phyloP scores from a whole-genome alignment of 1,284 basidiomycete genomes.

The Cutaneotrichosporon cyanovorans region DNA sequence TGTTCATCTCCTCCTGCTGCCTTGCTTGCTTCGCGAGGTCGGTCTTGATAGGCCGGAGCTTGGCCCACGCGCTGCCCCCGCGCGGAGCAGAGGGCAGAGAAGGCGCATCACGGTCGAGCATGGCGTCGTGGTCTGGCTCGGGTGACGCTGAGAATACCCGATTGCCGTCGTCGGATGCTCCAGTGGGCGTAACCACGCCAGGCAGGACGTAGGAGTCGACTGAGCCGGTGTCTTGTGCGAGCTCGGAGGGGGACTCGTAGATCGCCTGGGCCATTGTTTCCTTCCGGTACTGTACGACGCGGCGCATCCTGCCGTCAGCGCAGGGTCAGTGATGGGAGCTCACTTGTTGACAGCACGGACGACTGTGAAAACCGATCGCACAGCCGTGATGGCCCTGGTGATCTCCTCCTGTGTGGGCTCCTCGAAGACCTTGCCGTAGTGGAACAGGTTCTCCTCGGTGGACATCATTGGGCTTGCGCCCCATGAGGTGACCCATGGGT shows the following conservation, averaged over 20 bases:
- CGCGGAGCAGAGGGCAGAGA: too few species aligned
- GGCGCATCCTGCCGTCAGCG: conserved; percentile 5
- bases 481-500: conserved; percentile 45
- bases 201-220: conserved; percentile 40
- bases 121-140: background rate
- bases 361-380: conserved; percentile 42
- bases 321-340: conserved; percentile 1
- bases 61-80: background rate
- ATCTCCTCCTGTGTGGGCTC: conserved; percentile 47
- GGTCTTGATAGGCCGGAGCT: conserved; percentile 4
- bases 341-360: conserved; percentile 45
- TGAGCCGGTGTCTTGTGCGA: conserved; percentile 19
- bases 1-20: background rate
- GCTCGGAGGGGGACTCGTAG: conserved; percentile 7
- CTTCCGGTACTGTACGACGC: background rate
- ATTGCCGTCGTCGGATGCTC: background rate
- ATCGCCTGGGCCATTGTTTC: conserved; percentile 6
- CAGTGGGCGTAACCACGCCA: conserved; percentile 5
- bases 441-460: conserved; percentile 44
- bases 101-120: background rate
- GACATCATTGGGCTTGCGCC: conserved; percentile 37
- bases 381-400: conserved; percentile 37
- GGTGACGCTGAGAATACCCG: background rate
- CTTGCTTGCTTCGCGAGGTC: background rate
- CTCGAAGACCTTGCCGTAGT: conserved; percentile 43